phyloP scores from a whole-genome alignment of 768 basidiomycete species.

The Mrakia hoshinonis region DNA sequence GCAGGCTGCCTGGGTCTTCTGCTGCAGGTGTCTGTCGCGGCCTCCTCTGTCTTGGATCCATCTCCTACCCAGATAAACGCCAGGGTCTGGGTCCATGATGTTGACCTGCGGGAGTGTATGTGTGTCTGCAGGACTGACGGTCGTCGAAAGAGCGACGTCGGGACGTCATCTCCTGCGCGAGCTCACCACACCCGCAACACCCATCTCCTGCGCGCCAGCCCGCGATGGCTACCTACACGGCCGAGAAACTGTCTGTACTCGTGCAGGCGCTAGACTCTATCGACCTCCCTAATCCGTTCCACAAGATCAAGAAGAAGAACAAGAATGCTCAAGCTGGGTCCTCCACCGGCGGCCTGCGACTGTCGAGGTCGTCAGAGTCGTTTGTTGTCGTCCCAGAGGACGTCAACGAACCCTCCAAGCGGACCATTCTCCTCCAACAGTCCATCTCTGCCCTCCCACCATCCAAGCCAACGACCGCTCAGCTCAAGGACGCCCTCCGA shows the following conservation, averaged over 20 bases:
- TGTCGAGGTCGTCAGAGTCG: neutral
- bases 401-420: neutral
- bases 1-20: too few relatives aligned
- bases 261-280: neutral
- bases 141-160: too few relatives aligned
- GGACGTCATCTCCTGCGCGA: neutral
- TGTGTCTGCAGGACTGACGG: too few relatives aligned
- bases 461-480: neutral
- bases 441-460: neutral
- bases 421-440: neutral
- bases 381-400: neutral
- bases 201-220: neutral
- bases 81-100: too few relatives aligned
- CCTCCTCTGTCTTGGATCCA: too few relatives aligned
- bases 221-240: constrained; percentile 15
- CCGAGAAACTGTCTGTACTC: neutral
- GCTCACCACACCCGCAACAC: neutral
- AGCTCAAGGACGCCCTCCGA: neutral
- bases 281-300: neutral
- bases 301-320: neutral
- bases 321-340: neutral
- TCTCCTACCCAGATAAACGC: too few relatives aligned
- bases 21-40: too few relatives aligned
- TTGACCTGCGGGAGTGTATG: too few relatives aligned
- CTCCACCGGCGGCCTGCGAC: neutral